Percentiles rank a stretch among this genome's conserved stretches.
Evolutionary conservation across 306 rosid species (phyloP).

Genomic region (Prunus salicina): DNA sequence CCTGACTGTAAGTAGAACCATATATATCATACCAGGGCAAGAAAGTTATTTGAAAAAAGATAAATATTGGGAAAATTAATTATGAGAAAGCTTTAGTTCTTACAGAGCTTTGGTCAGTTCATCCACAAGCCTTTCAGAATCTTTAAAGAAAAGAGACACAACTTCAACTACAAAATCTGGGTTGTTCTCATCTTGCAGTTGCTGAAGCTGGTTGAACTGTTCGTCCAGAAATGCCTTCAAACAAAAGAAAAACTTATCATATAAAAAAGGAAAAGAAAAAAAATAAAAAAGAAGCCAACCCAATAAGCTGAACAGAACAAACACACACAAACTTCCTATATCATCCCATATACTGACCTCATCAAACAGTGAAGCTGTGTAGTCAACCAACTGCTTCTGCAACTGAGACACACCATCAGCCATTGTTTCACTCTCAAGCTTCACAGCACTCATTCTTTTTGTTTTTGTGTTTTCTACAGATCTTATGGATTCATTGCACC

Average conservation of each 20-base stretch:
- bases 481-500: constrained; percentile 18
- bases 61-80: not conserved
- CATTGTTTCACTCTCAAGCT: constrained; percentile 34
- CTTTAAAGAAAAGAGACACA: constrained; percentile 72
- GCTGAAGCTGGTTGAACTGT: constrained; percentile 63
- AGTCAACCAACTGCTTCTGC: constrained; percentile 51
- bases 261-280: not conserved
- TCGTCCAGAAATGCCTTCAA: constrained; percentile 69
- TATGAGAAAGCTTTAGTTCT: constrained; percentile 15
- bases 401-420: constrained; percentile 46
- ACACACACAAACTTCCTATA: not conserved
- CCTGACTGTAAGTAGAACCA: not conserved
- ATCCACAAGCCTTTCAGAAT: constrained; percentile 60
- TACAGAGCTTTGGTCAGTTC: constrained; percentile 61
- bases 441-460: not conserved
- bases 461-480: not conserved
- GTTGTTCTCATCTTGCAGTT: constrained; percentile 80
- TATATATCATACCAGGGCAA: not conserved
- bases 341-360: constrained; percentile 44
- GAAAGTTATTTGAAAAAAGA: not conserved
- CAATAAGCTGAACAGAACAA: not conserved
- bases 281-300: not conserved
- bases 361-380: constrained; percentile 55
- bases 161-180: constrained; percentile 84
- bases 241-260: constrained; percentile 10